phyloP scores from a whole-genome alignment of 495 filamentous ascomycete species.

The Aspergillus nidulans region DNA sequence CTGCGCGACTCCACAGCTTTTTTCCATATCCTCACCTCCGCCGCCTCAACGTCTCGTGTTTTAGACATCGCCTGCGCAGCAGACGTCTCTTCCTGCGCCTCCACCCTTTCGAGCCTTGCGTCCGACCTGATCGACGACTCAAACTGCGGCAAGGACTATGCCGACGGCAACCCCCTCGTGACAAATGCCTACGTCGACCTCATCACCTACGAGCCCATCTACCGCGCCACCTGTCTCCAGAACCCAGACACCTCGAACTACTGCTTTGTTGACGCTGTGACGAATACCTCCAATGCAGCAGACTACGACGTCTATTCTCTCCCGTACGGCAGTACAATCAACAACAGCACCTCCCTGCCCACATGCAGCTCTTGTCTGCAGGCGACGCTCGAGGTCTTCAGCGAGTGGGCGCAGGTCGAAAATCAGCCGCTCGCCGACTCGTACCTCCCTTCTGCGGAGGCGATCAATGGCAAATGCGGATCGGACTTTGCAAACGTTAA shows the following conservation, averaged over 20 bases:
- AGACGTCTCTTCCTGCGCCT: slow-evolving; percentile 53
- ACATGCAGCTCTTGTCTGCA: slow-evolving; percentile 66
- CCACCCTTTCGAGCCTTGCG: slow-evolving; percentile 57
- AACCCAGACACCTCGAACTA: slow-evolving; percentile 35
- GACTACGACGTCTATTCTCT: slow-evolving; percentile 80
- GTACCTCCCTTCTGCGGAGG: slow-evolving; percentile 60
- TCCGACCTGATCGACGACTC: slow-evolving; percentile 47
- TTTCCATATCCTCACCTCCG: slow-evolving; percentile 66
- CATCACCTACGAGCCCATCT: slow-evolving; percentile 68
- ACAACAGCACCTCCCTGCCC: slow-evolving; percentile 56
- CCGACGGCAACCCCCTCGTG: slow-evolving; percentile 62
- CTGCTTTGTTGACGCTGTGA: slow-evolving; percentile 79
- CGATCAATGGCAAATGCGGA: slow-evolving; percentile 64
- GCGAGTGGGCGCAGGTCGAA: slow-evolving; percentile 54
- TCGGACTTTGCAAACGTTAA: slow-evolving; percentile 56
- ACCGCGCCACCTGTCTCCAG: slow-evolving; percentile 74
- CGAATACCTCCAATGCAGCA: slow-evolving; percentile 60
- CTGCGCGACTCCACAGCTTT: slow-evolving; percentile 70
- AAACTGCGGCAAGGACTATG: slow-evolving; percentile 70
- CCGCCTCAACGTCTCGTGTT: slow-evolving; percentile 60
- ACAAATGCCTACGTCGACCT: slow-evolving; percentile 68
- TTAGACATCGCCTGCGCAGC: slow-evolving; percentile 69
- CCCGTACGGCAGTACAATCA: slow-evolving; percentile 68
- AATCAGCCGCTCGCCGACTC: slow-evolving; percentile 52
- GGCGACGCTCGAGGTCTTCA: slow-evolving; percentile 66